Evolutionary conservation across 2,329 filamentous ascomycete species (phyloP), one percentile per base, ranked within the genome.

Genomic region (Claviceps digitariae): DNA sequence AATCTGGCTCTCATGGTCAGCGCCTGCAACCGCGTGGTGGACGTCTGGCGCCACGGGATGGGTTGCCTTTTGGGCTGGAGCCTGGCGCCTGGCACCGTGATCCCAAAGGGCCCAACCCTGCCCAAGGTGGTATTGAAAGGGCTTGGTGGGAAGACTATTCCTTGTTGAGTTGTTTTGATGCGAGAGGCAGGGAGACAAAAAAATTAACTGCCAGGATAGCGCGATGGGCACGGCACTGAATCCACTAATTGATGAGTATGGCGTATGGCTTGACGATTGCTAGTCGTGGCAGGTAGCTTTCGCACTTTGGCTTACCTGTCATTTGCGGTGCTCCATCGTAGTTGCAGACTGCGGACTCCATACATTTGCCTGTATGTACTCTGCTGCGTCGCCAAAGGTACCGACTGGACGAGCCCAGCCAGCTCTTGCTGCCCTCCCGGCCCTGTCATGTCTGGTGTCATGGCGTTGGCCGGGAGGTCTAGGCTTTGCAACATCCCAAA

Each of bases 51-150:
- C 53, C 55, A 41, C 38, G 43, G 38, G 41, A 54, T 54, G 53
- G 53, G 49, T 48, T 43, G 41, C 50, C 50, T 52, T 46, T 34
- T 40, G 29, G 21, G 31, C 34, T 41, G n/a, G n/a, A n/a, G n/a
- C n/a, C n/a, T n/a, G n/a, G n/a, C n/a, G n/a, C n/a, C n/a, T n/a
- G 41, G 36, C 48, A 47, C 25, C 45, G 29, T 46, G 40, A 47
- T 51, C 52, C 52, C 54, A 50, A 46, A 52, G 38, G 17, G 48
- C 31, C 29, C n/a, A 55, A 55, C 56, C 56, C 55, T 55, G 56
- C 43, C 52, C 17, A 43, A 52, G 53, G 55, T 58, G 45, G 53
- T 51, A 56, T 54, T 17, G 50, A 53, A 53, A 50, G 52, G 45
- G 54, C 52, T 56, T 57, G 57, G 55, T 27, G 47, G 43, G 51